Evolutionary conservation across 805 yeast genomes (phyloP).

Genomic region (Ogataea ramenticola): DNA sequence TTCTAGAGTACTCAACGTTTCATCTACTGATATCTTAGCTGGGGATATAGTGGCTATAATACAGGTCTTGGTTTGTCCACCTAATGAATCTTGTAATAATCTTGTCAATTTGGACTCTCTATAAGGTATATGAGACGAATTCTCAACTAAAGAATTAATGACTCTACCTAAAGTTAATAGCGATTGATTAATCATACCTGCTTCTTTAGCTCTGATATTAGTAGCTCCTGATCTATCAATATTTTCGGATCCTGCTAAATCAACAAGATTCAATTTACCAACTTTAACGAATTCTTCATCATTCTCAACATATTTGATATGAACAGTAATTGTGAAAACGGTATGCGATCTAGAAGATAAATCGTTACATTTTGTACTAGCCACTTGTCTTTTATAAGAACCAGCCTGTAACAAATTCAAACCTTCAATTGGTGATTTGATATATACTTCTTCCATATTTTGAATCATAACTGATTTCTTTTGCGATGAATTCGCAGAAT

Average conservation of each 20-base stretch:
- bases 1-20: slow-evolving; percentile 77
- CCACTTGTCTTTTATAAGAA: slow-evolving; percentile 58
- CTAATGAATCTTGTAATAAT: slow-evolving; percentile 73
- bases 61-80: slow-evolving; percentile 83
- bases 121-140: slow-evolving; percentile 69
- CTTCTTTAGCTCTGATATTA: slow-evolving; percentile 79
- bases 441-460: slow-evolving; percentile 49
- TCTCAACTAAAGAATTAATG: slow-evolving; percentile 59
- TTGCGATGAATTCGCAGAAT: no score
- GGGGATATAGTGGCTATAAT: slow-evolving; percentile 86
- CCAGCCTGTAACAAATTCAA: slow-evolving; percentile 48
- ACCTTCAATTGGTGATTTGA: slow-evolving; percentile 45
- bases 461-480: slow-evolving; percentile 42
- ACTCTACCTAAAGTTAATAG: slow-evolving; percentile 78
- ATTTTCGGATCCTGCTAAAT: slow-evolving; percentile 89
- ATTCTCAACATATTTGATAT: slow-evolving; percentile 42
- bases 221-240: slow-evolving; percentile 79
- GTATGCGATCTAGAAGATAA: slow-evolving; percentile 75
- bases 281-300: slow-evolving; percentile 44
- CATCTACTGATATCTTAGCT: slow-evolving; percentile 68
- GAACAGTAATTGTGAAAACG: slow-evolving; percentile 62
- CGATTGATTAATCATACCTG: slow-evolving; percentile 85
- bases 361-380: slow-evolving; percentile 73
- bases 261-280: slow-evolving; percentile 76
- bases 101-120: slow-evolving; percentile 78